Base-by-base conservation (phyloP, 2,329 filamentous ascomycete species). In the Beauveria varroae region DNA sequence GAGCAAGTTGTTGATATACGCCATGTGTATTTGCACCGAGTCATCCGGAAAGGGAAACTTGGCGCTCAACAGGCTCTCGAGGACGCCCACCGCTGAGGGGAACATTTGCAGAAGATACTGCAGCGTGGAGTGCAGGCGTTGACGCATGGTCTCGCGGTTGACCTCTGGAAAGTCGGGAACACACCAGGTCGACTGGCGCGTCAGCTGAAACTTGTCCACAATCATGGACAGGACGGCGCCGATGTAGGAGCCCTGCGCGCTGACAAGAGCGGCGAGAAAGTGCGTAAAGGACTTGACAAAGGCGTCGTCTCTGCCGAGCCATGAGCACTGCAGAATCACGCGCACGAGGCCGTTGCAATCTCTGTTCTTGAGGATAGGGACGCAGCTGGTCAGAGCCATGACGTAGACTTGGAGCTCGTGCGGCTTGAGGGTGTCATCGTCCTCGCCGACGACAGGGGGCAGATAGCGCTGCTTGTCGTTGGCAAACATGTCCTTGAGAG, bases 1-100 rank as follows among this genome's bases (percentile, higher is more conserved):
- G 28, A 98, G 78, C 10, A 98, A 78, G 70, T 98, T 96, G 68
- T 88, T 83, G 62, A 96, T 88, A 69, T 96, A 99, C n/a, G 87
- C 86, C 67, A 93, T 84, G 71, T 96, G 92, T n/a, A 85, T 81
- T 65, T 86, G 87, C 64, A 88, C 88, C 4, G 87, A 85, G 58
- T 96, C 90, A 64, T 87, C 87, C 55, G 89, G 81, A 63, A 86
- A 90, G 1, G 92, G 91, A 63, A 96, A 96, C 47, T 86, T 87
- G 55, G 78, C 74, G 54, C 82, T 75, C 44, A 96, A 74, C 54
- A 92, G 78, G 40, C 84, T 82, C 43, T 88, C 84, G 34, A 97
- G 77, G 2, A 88, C 82, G 41, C 85, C 80, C 64, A 86, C 87
- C 5, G 90, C 89, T 37, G 92, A 89, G 3, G 95, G 93, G 61